A percentile compares a stretch with the other conserved stretches of the same genome.
Conservation (phyloP, 208 protist species). For the Crithidia brevicula region DNA sequence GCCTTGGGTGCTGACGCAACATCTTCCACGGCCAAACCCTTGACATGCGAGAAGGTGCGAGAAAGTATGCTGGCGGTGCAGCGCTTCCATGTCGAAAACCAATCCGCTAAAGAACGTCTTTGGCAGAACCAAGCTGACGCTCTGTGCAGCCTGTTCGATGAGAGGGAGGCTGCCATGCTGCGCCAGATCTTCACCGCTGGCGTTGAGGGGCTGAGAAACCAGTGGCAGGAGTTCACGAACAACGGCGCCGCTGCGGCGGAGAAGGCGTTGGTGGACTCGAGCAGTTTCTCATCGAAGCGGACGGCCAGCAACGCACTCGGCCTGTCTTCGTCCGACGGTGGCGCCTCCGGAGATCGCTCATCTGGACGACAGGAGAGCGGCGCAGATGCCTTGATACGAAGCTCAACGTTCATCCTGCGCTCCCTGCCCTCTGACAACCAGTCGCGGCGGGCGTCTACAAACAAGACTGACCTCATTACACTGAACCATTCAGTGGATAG, state of each 20-base stretch:
- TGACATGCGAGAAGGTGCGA: slow-evolving; percentile 1
- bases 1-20: neutral
- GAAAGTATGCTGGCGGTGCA: neutral
- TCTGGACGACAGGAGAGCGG: neutral
- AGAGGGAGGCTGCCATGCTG: slow-evolving; percentile 10
- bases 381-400: neutral
- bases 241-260: slow-evolving; percentile 24
- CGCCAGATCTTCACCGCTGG: slow-evolving; percentile 14
- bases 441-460: neutral
- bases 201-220: slow-evolving; percentile 1
- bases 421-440: slow-evolving; percentile 4
- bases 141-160: slow-evolving; percentile 21
- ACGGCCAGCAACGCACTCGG: neutral
- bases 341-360: neutral
- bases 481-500: neutral
- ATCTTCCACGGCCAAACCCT: neutral
- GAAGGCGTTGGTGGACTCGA: slow-evolving; percentile 25
- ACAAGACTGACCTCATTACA: slow-evolving; percentile 5
- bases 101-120: neutral
- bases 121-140: slow-evolving; percentile 21
- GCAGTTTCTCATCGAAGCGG: neutral
- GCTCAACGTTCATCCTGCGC: slow-evolving; percentile 18
- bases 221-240: slow-evolving; percentile 29
- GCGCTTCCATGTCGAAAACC: slow-evolving; percentile 1
- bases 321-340: slow-evolving; percentile 6